These are phyloP conservation scores for Cystobasidiaceae sp. DNA, from an alignment of 1,284 basidiomycete genomes.

Conservation along the genomic window DNA sequence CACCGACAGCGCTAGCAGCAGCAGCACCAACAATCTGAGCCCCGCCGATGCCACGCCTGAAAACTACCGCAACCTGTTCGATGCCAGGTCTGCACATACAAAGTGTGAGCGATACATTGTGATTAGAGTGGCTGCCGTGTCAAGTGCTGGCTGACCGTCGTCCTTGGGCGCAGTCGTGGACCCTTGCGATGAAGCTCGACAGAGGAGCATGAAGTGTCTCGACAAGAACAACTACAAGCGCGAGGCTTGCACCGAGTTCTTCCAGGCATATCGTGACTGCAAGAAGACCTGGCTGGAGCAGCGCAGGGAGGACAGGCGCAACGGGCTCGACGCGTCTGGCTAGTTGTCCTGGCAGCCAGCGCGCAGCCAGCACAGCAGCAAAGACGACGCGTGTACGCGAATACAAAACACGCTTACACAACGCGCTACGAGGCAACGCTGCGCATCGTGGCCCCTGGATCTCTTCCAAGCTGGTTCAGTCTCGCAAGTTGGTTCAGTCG, in stretches of 20 bases:
- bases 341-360: neutral
- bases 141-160: neutral
- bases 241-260: constrained; percentile 27
- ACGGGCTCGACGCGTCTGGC: constrained; percentile 22
- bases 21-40: neutral
- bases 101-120: constrained; percentile 15
- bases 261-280: constrained; percentile 29
- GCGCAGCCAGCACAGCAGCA: neutral
- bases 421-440: too few relatives aligned
- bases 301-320: constrained; percentile 21
- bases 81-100: constrained; percentile 25
- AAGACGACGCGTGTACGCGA: too few relatives aligned
- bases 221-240: constrained; percentile 32
- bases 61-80: constrained; percentile 23
- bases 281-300: constrained; percentile 29
- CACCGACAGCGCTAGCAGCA: neutral
- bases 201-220: constrained; percentile 31
- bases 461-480: too few relatives aligned
- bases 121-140: neutral
- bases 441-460: too few relatives aligned
- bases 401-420: too few relatives aligned
- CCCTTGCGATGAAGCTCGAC: constrained; percentile 26
- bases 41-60: neutral
- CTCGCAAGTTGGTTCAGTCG: too few relatives aligned
- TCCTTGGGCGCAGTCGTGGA: constrained; percentile 5